phyloP scores from a whole-genome alignment of 2,329 filamentous ascomycete species.

The Pseudopithomyces chartarum region DNA sequence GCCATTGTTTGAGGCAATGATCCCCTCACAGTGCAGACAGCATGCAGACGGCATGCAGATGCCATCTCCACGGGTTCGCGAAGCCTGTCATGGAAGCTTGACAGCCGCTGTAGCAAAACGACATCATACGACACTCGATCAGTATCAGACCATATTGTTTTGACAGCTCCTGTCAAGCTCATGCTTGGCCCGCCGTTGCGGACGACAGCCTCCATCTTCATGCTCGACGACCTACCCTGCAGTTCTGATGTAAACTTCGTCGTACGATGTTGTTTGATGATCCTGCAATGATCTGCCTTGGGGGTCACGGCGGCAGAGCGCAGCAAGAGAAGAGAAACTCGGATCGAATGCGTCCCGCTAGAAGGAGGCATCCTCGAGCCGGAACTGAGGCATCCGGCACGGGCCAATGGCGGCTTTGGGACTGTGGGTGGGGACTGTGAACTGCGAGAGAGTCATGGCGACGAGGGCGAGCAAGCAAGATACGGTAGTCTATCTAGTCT shows the following conservation, averaged over 20 bases:
- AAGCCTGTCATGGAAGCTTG: conserved; percentile 6
- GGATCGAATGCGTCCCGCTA: not conserved
- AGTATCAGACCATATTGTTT: conserved; percentile 26
- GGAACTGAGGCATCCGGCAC: conserved; percentile 41
- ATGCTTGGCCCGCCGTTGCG: not conserved
- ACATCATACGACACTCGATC: conserved; percentile 37
- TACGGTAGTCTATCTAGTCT: not conserved
- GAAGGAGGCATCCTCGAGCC: conserved; percentile 21
- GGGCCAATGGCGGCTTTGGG: conserved; percentile 7
- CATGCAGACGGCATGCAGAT: conserved; percentile 2
- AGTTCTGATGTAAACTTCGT: conserved; percentile 41
- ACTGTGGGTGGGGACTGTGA: not conserved
- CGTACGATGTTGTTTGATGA: conserved; percentile 44
- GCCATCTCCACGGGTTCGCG: conserved; percentile 13
- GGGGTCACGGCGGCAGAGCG: not conserved
- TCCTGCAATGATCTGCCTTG: conserved; percentile 15
- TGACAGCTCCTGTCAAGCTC: conserved; percentile 17
- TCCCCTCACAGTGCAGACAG: conserved; percentile 9
- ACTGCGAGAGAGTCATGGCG: not conserved
- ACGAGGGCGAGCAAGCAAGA: not conserved
- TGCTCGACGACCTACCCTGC: conserved; percentile 20
- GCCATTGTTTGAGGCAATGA: conserved; percentile 32
- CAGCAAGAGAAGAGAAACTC: not conserved
- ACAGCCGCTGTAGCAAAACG: conserved; percentile 34
- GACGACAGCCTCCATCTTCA: conserved; percentile 8